Evolutionary conservation across 176 grass and related monocot genomes (phyloP), one percentile per base, ranked within the genome.

Genomic region (Panicum miliaceum): DNA sequence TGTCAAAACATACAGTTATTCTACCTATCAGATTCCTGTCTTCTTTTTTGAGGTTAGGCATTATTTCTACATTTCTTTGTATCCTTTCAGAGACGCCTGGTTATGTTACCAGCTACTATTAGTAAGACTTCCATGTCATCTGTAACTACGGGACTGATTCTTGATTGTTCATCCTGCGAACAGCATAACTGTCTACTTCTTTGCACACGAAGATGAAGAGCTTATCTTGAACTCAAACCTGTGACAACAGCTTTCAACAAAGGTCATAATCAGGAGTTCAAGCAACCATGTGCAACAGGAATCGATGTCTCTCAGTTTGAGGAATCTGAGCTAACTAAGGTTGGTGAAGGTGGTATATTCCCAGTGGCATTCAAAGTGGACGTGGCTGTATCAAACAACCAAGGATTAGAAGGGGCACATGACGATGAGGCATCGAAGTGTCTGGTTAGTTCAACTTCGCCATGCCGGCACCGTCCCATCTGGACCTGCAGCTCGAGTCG

Each of bases 271-370:
- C 88, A 90, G 68, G 72, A 90, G 62, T 88, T 90, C 68, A 90
- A 66, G 75, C 91, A 93, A 88, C 88, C 91, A 83, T 72, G 47
- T 52, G 91, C 88, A 43, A 88, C 91, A n/a, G 91, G 91, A 72
- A 90, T 90, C 0, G n/a, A 93, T 36, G 36, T 93, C 57, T 85
- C 88, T 61, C 16, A 67, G 53, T 93, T 90, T 86, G 79, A 93
- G 56, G 73, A 82, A 23, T 32, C 78, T 57, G 85, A 93, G 19
- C 73, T 94, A 56, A 84, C 59, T 37, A 94, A 81, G 65, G 63
- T 80, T 77, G 85, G 85, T 50, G 88, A 90, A 75, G 45, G 22
- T 46, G 86, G 73, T 37, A 50, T 86, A 65, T 94, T 84, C 82
- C 92, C 92, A 12, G 22, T 90, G 52, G 92, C 79, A 45, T 82